Evolutionary conservation across 768 basidiomycete species (phyloP).

Genomic region (Boletus reticuloceps): DNA sequence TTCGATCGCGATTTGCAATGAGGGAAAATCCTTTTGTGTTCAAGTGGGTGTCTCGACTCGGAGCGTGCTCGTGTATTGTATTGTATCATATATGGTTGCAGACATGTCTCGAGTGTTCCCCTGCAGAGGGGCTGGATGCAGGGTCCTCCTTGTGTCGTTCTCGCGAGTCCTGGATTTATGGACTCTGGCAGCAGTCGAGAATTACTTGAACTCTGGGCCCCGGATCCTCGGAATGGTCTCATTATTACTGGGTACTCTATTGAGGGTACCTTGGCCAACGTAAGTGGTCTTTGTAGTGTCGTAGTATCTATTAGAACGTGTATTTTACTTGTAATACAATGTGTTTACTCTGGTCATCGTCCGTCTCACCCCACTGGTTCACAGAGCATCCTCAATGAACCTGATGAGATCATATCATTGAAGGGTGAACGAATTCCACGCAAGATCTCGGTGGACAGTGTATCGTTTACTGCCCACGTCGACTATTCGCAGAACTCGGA

Average conservation of each 20-base stretch:
- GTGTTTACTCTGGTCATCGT: not conserved
- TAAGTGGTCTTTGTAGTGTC: slow-evolving; percentile 50
- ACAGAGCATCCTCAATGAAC: slow-evolving; percentile 91
- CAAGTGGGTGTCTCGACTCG: slow-evolving; percentile 68
- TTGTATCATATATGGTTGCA: slow-evolving; percentile 23
- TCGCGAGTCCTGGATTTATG: slow-evolving; percentile 95
- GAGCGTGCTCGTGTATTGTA: not conserved
- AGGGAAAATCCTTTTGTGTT: slow-evolving; percentile 99
- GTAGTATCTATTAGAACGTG: slow-evolving; percentile 12
- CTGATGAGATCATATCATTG: slow-evolving; percentile 76
- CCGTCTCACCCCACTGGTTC: slow-evolving; percentile 1
- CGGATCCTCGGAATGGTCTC: slow-evolving; percentile 90
- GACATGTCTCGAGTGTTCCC: slow-evolving; percentile 77
- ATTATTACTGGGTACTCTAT: slow-evolving; percentile 96
- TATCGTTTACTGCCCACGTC: slow-evolving; percentile 96
- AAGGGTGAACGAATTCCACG: slow-evolving; percentile 79
- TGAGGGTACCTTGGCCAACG: slow-evolving; percentile 93
- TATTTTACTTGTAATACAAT: slow-evolving; percentile 14
- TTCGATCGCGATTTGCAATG: slow-evolving; percentile 84
- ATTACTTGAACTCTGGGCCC: slow-evolving; percentile 91
- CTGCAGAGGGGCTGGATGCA: slow-evolving; percentile 78
- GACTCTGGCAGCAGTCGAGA: slow-evolving; percentile 87
- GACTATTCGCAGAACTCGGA: slow-evolving; percentile 95
- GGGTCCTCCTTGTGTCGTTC: slow-evolving; percentile 90
- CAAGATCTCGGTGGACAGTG: slow-evolving; percentile 87